A percentile compares a stretch with the other conserved stretches of the same genome.
Conservation (phyloP, 2,329 filamentous ascomycete genomes). For the Aureobasidium sp. region DNA sequence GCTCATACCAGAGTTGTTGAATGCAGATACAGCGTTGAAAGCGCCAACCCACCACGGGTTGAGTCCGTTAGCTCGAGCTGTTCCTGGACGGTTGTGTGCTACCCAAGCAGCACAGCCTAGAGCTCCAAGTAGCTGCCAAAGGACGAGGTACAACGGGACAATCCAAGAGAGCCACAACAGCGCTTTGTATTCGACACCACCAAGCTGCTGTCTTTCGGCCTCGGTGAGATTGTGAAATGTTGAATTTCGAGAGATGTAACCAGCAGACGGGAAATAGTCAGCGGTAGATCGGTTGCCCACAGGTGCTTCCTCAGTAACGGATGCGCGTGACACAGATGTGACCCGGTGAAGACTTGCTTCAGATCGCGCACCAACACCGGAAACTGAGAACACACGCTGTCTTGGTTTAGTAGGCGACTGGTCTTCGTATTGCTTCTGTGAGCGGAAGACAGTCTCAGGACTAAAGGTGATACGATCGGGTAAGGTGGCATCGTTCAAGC, state of each 20-base stretch:
- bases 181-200: slow-evolving; percentile 57
- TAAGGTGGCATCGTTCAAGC: background rate
- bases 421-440: background rate
- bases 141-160: slow-evolving; percentile 52
- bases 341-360: slow-evolving; percentile 19
- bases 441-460: slow-evolving; percentile 20
- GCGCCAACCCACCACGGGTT: slow-evolving; percentile 61
- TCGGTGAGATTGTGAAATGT: slow-evolving; percentile 47
- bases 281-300: background rate
- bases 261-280: slow-evolving; percentile 12
- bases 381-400: slow-evolving; percentile 5
- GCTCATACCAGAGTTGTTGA: slow-evolving; percentile 65
- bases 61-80: slow-evolving; percentile 47
- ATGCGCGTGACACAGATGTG: background rate
- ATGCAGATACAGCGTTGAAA: slow-evolving; percentile 60
- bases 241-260: slow-evolving; percentile 41
- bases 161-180: slow-evolving; percentile 50
- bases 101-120: slow-evolving; percentile 57
- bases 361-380: slow-evolving; percentile 27
- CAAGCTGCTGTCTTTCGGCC: slow-evolving; percentile 49
- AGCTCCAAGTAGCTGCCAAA: slow-evolving; percentile 51
- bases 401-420: background rate
- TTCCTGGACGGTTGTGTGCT: slow-evolving; percentile 40
- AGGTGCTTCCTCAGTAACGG: background rate
- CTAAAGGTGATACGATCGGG: slow-evolving; percentile 23